Evolutionary conservation across 192 early-diverging fungal species (phyloP).

Genomic region (Coemansia sp.): DNA sequence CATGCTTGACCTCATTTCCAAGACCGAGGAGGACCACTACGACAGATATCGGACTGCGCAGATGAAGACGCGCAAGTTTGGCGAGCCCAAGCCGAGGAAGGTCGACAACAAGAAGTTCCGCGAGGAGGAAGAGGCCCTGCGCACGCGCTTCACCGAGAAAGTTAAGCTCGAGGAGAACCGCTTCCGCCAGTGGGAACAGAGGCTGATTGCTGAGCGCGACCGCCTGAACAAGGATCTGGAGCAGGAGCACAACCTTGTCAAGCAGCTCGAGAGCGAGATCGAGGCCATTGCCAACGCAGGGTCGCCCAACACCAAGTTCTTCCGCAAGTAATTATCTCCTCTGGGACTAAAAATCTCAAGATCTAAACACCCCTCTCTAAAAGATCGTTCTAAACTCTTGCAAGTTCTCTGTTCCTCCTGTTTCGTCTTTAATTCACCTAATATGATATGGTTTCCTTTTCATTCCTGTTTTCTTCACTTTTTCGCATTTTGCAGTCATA

Average conservation of each 20-base stretch:
- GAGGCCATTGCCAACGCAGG: constrained; percentile 52
- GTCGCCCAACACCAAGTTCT: constrained; percentile 57
- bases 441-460: background rate
- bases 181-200: constrained; percentile 99
- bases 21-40: constrained; percentile 95
- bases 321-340: constrained; percentile 46
- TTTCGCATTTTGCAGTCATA: constrained; percentile 9
- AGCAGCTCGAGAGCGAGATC: constrained; percentile 86
- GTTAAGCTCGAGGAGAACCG: constrained; percentile 96
- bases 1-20: constrained; percentile 93
- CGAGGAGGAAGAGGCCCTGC: constrained; percentile 94
- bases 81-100: constrained; percentile 80
- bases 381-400: background rate
- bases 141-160: constrained; percentile 97
- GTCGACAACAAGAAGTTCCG: constrained; percentile 93
- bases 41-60: constrained; percentile 88
- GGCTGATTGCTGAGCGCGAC: constrained; percentile 92
- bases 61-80: constrained; percentile 89
- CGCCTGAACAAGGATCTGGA: constrained; percentile 99
- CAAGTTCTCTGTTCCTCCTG: background rate
- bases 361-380: background rate
- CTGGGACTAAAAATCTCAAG: too few species aligned
- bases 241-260: constrained; percentile 90
- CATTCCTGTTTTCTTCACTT: constrained; percentile 10
- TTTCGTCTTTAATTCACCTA: background rate